Evolutionary conservation across 169 alveolate genomes (phyloP), one percentile per base, ranked within the genome.

Genomic region (Cryptosporidium xiaoi): DNA sequence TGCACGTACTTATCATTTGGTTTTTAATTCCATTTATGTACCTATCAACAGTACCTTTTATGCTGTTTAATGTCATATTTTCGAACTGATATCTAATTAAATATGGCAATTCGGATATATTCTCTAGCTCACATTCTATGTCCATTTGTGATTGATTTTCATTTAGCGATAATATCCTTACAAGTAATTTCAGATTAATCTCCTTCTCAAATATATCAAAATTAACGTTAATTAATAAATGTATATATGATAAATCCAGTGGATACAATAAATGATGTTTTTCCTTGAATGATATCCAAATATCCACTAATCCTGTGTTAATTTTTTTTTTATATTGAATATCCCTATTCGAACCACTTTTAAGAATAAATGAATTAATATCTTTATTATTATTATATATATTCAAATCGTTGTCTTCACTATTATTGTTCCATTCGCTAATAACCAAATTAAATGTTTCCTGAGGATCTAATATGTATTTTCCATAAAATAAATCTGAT

Each of bases 51-150:
- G 87, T 77, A 18, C 50, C 18, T 51, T 77, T 55, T 16, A 77
- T 77, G 16, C 40, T 77, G 27, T 60, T 77, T 20, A 77, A 58
- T 60, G 87, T 77, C n/a, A 77, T 34, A 12, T 31, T 46, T 44
- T 77, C 87, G 7, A 77, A 34, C 33, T 77, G 87, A 20, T 58
- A 60, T 66, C 69, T 34, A 8, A 77, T 20, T 6, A 77, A 18
- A 62, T 77, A 77, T 7, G 87, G 71, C 2, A 77, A 62, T 8
- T 56, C 65, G 12, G 64, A 29, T 27, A 71, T 62, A 27, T 77
- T 77, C 40, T 56, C 87, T n/a, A 77, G 36, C 29, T 77, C 87
- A 18, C 87, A 77, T 36, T 77, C 87, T 48, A 77, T 20, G 33
- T 77, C 87, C 10, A 77, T 44, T 29, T 77, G 87, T 2, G 87